Evolutionary conservation across 352 stramenopile species (phyloP), one percentile per base, ranked within the genome.

Genomic region (Phytophthora fragariae): DNA sequence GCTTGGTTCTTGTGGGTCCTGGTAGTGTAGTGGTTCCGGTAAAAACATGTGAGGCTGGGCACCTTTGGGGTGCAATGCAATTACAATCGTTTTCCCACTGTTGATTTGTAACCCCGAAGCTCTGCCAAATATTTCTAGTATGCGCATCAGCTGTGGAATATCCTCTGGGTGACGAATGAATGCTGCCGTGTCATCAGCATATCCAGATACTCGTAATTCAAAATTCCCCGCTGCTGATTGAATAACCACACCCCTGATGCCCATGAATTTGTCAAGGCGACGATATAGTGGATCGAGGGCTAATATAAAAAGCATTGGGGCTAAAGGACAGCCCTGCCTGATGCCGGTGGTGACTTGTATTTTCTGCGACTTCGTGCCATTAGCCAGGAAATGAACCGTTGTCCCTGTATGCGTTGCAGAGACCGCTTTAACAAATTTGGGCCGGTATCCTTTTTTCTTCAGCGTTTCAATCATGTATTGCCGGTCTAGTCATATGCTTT

Each of bases 401-500:
- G 65, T 65, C 11, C 44, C 44, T 3, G 11, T 3, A 24, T 57
- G 37, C 35, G 35, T 44, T 44, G 35, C 35, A 15, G 2, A 62
- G 21, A 72, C 21, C 10, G 39, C 44, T 6, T 4, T 1, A 6
- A 60, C 44, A 21, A 65, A 72, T 29, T 41, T n/a, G 0, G 24
- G 21, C 9, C 49, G 57, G 19, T 61, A 72, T 10, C 53, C 52
- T 11, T 62, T 24, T 17, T 11, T 12, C 1, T 41, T 17, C 15
- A 70, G 31, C 4, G 17, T 47, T 24, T 59, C 21, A 1, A 59
- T 3, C 21, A 70, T 9, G 12, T 53, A 70, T 15, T 29, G 17
- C 0, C 55, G 41, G 10, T 24, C 55, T 1, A 72, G 19, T 72
- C 57, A 29, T 67, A 66, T 1, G 65, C 50, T 41, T 72, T 72